Base-by-base conservation (phyloP, 768 basidiomycete species). In the Termitomyces bulborhizus region DNA sequence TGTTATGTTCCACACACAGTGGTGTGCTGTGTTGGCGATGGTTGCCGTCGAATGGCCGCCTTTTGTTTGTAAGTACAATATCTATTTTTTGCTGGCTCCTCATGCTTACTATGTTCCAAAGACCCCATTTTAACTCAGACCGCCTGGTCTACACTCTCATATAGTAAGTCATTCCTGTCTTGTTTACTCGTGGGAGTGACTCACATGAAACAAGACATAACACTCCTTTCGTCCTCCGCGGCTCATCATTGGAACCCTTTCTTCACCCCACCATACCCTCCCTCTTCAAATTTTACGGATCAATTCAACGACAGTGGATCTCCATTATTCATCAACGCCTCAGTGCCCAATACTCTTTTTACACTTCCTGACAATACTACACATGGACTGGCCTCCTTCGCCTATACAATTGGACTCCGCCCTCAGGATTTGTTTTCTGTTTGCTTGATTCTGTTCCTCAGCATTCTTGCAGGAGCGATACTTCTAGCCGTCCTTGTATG, bases 11-110 rank as follows among this genome's bases (percentile, higher is more conserved):
- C 93, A 95, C 64, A 90, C 94, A 0, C 94, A 97, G 61, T 98
- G 90, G 88, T 91, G 88, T 67, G 81, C 91, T 40, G 81, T 86
- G 32, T 75, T 99, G 13, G 85, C 84, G 32, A 95, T 97, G 90
- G 85, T 98, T 52, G 92, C 96, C 34, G 93, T 98, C 21, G 80
- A 91, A 66, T 99, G 96, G 96, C 96, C 97, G 0, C 75, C 77
- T 15, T 98, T 95, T 68, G 80, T 88, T 57, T 98, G 94, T 94
- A 63, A 60, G 59, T 49, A 4, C 31, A 18, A 29, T 13, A 15
- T 39, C 29, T 13, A 11, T 21, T 16, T 46, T 8, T 4, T 29
- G n/a, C 7, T 26, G 16, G 27, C 4, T n/a, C 6, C 31, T 46
- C 41, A 34, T 26, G 31, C 16, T 43, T 24, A 27, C 24, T 37